Base-by-base conservation (phyloP, 805 yeast species). In the Candida chilensis region DNA sequence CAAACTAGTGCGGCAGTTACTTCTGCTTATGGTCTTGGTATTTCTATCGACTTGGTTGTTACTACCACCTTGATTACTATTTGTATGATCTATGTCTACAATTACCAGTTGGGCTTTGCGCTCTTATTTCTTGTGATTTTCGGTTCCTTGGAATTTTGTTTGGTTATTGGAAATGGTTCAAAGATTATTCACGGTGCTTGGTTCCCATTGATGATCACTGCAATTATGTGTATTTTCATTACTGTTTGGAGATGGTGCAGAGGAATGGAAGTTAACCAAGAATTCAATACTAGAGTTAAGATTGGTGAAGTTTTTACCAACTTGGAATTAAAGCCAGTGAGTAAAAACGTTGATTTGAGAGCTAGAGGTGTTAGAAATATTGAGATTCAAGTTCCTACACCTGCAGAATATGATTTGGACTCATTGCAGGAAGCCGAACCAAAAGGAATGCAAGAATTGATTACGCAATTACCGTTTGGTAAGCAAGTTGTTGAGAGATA, bases 151-250 rank as follows among this genome's bases (percentile, higher is more conserved):
- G 80, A 74, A 39, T 38, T 54, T 25, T 45, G 60, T 25, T 48
- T 71, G 40, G 56, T 73, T 12, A 48, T 61, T 31, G 61, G 78
- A 4, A 73, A 70, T 32, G 37, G 69, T 38, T 61, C 56, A 39
- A 74, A 74, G 44, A 62, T 74, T 3, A 63, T 67, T 0, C 70
- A 67, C 36, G 81, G 79, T 22, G 81, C 78, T 2, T 74, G 80
- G 81, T 71, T 73, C 41, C 73, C 80, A 1, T 46, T 74, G 19
- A 50, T 64, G 53, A 55, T 71, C 45, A 45, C 71, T 5, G 50
- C 45, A 2, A n/a, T 68, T 3, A 42, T 56, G 26, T 50, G 58
- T 35, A 22, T 34, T 0, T 62, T 65, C 33, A 53, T 72, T 24
- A 27, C 48, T 4, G 50, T 58, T 33, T 71, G 78, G 78, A 54